Evolutionary conservation across 345 rosid genomes (phyloP).

Genomic region (Populus simonii): DNA sequence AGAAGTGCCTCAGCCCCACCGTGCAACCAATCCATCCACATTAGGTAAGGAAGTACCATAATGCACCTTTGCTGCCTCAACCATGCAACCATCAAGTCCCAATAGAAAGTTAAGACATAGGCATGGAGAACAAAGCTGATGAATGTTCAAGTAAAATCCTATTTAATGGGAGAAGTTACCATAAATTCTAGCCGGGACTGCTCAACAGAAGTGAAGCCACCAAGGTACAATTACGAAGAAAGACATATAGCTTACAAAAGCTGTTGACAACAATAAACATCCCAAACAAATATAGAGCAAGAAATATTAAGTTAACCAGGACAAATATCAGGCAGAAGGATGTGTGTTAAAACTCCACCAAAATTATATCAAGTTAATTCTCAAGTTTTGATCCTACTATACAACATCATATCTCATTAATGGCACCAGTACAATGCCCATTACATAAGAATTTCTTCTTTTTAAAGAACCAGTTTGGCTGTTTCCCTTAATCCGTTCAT

Average conservation of each 20-base stretch:
- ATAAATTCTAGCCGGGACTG: conserved; percentile 92
- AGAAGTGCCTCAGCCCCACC: conserved; percentile 95
- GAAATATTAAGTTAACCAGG: background rate
- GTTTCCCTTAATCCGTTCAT: background rate
- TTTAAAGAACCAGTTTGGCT: background rate
- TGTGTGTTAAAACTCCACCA: background rate
- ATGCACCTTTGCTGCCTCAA: conserved; percentile 72
- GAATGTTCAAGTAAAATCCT: background rate
- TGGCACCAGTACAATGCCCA: background rate
- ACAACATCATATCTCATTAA: background rate
- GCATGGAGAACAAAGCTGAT: background rate
- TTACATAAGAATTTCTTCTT: background rate
- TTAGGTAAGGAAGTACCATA: conserved; percentile 85
- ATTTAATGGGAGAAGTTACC: conserved; percentile 42
- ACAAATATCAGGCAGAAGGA: background rate
- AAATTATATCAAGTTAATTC: background rate
- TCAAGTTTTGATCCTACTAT: background rate
- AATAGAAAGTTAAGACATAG: background rate
- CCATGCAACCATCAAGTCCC: conserved; percentile 1
- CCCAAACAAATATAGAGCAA: background rate
- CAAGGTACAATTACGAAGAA: conserved; percentile 20
- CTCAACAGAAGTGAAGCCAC: conserved; percentile 21
- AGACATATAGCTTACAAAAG: conserved; percentile 20
- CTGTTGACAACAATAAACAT: conserved; percentile 1
- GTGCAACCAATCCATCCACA: conserved; percentile 79